Base-by-base conservation (phyloP, 2,329 filamentous ascomycete genomes). In the Pseudocercospora musae region DNA sequence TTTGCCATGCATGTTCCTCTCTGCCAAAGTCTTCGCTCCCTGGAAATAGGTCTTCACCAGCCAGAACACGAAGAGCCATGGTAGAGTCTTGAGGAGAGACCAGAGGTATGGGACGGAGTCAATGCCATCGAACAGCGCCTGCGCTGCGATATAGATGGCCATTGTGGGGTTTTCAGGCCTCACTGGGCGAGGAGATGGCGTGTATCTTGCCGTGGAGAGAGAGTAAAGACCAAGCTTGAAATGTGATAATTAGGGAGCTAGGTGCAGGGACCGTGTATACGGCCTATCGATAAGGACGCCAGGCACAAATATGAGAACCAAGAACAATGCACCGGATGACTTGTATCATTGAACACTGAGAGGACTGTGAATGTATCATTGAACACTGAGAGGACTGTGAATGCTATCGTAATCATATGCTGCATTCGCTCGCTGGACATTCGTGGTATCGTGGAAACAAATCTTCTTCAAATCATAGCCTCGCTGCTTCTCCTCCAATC, bases 1-100 rank as follows among this genome's bases (percentile, higher is more conserved):
- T 74, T 96, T 96, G 53, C 92, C 92, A 77, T 97, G 92, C 87
- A 99, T 92, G 59, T 89, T 84, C 62, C 91, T 85, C 74, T 96
- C 92, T 25, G 90, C 85, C 46, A 78, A 79, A 76, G 95, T 97
- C 69, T 78, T 80, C 11, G 88, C 85, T 68, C 95, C 96, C 67
- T 86, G 86, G 71, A 89, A 90, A 79, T 89, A 96, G 72, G 82
- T 81, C 81, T 97, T 98, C 67, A 89, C 72, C 59, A 83, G 72
- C 62, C 79, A 81, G 25, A 90, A 66, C 8, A 85, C 61, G 15
- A 78, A 74, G 40, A 87, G 68, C 72, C 80, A 83, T 66, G 82
- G 81, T 27, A 81, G 69, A n/a, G 80, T 68, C 68, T 84, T 84
- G 60, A 88, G 70, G 29, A 74, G 49, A 4, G 73, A 65, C 63